Evolutionary conservation across 805 yeast genomes (phyloP).

Genomic region (Grigorovia yakushimaensis): DNA sequence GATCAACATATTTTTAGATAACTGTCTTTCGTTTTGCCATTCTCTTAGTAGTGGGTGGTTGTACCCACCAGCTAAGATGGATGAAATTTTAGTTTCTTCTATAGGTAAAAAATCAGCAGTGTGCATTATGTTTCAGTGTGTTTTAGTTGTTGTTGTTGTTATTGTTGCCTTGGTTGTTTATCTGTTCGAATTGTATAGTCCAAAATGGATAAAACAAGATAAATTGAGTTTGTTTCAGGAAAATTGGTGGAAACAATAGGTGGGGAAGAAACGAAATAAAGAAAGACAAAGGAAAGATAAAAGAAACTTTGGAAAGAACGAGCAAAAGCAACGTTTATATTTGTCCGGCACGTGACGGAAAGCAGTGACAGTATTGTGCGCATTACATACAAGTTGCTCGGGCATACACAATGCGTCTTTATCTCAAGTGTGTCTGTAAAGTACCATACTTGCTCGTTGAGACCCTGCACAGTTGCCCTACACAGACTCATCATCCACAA

Average conservation of each 20-base stretch:
- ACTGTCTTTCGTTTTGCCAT: constrained; percentile 85
- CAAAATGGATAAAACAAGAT: too few relatives aligned
- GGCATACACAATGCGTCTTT: too few relatives aligned
- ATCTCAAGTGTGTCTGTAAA: too few relatives aligned
- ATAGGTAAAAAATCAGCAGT: constrained; percentile 59
- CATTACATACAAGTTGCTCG: too few relatives aligned
- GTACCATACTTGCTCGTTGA: background rate
- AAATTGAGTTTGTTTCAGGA: too few relatives aligned
- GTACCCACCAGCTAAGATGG: constrained; percentile 88
- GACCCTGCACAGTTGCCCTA: too few relatives aligned
- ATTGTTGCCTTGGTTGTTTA: background rate
- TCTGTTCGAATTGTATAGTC: background rate
- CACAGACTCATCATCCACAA: too few relatives aligned
- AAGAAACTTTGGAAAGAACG: too few relatives aligned
- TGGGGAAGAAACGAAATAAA: too few relatives aligned
- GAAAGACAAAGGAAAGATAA: too few relatives aligned
- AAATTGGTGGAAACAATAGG: too few relatives aligned
- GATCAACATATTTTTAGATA: constrained; percentile 81
- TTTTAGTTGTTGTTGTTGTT: background rate
- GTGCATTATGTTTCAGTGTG: constrained; percentile 37
- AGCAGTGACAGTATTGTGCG: background rate
- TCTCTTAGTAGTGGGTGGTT: constrained; percentile 79
- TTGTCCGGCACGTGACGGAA: background rate
- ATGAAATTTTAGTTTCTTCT: constrained; percentile 52
- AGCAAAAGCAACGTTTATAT: too few relatives aligned